Evolutionary conservation across 1,139 yeast species (phyloP).

Genomic region (Magnusiomyces ingens): DNA sequence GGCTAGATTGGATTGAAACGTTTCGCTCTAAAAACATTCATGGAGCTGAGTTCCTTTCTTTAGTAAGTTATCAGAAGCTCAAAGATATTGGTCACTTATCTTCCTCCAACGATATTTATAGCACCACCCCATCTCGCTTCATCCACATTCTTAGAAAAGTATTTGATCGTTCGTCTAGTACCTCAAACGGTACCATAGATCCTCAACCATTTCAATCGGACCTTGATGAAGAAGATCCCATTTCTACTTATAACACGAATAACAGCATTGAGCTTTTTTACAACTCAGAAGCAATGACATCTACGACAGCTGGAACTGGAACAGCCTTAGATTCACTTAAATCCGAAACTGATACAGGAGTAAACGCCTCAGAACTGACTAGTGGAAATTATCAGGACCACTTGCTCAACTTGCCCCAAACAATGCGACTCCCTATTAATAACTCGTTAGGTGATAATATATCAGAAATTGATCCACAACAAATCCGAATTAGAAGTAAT

Average conservation of each 20-base stretch:
- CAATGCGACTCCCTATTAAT: neutral
- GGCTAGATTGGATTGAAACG: constrained; percentile 62
- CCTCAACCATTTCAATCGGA: neutral
- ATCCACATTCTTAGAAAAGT: constrained; percentile 47
- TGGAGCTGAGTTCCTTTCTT: constrained; percentile 58
- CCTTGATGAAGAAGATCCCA: neutral
- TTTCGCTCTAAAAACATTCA: constrained; percentile 53
- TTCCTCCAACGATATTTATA: constrained; percentile 37
- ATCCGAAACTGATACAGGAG: no score
- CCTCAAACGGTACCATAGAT: constrained; percentile 12
- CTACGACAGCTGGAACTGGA: neutral
- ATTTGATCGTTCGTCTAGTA: constrained; percentile 33
- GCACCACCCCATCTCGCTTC: constrained; percentile 48
- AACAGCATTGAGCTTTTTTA: neutral
- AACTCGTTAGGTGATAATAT: neutral
- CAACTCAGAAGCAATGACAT: neutral
- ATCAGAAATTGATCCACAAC: neutral
- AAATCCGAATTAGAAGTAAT: neutral
- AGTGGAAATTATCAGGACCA: no score
- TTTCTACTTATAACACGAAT: neutral
- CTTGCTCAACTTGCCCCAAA: neutral
- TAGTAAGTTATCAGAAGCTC: constrained; percentile 60
- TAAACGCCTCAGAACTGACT: no score
- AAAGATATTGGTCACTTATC: constrained; percentile 36
- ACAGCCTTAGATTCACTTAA: no score